Conservation (phyloP, 2,329 filamentous ascomycete species). For the Trichoderma afroharzianum region DNA sequence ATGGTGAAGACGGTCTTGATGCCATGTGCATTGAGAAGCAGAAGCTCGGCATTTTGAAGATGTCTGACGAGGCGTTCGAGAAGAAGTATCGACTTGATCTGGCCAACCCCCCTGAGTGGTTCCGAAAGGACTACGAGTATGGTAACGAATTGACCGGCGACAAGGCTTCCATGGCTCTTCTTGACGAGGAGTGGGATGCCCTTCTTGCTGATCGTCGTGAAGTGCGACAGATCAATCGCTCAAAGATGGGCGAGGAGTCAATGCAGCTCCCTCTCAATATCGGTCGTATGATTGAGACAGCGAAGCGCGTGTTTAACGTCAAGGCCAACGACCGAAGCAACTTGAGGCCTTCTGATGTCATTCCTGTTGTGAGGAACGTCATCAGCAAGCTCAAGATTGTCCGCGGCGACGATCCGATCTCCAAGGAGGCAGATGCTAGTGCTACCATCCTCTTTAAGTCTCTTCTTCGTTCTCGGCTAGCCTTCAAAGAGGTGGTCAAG, state of each 20-base stretch:
- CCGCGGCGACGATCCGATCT: slow-evolving; percentile 78
- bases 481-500: slow-evolving; percentile 88
- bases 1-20: slow-evolving; percentile 95
- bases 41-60: slow-evolving; percentile 78
- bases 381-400: slow-evolving; percentile 79
- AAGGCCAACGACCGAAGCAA: slow-evolving; percentile 84
- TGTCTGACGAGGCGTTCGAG: slow-evolving; percentile 74
- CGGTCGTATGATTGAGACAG: slow-evolving; percentile 82
- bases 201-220: slow-evolving; percentile 70
- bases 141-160: slow-evolving; percentile 84
- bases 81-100: slow-evolving; percentile 81
- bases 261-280: slow-evolving; percentile 94
- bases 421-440: slow-evolving; percentile 79
- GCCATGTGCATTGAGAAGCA: slow-evolving; percentile 93
- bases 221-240: slow-evolving; percentile 64
- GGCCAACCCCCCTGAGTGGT: slow-evolving; percentile 53
- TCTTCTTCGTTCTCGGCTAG: slow-evolving; percentile 79
- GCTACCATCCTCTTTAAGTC: slow-evolving; percentile 92
- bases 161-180: slow-evolving; percentile 76
- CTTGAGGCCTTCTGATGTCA: slow-evolving; percentile 80
- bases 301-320: slow-evolving; percentile 86
- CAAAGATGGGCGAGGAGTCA: slow-evolving; percentile 72
- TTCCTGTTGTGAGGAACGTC: slow-evolving; percentile 72
- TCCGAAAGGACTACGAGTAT: slow-evolving; percentile 63
- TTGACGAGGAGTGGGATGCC: slow-evolving; percentile 85